Percentiles rank a stretch among this genome's conserved stretches.
These are phyloP conservation scores for Paracamarosporium sp. DNA, from an alignment of 2,329 filamentous ascomycete genomes.

Conservation along the genomic window DNA sequence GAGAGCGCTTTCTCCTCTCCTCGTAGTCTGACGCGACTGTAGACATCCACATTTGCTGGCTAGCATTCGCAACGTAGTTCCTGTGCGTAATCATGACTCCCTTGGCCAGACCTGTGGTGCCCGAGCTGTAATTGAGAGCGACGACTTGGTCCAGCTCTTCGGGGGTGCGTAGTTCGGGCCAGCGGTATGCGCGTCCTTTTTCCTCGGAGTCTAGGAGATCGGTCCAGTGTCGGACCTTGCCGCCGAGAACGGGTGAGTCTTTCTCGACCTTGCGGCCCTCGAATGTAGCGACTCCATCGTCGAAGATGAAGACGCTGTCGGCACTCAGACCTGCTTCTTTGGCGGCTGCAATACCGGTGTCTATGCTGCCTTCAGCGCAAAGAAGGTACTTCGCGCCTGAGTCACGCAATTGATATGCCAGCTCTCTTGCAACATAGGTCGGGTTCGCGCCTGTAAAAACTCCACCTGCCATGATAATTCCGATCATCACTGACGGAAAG, in stretches of 20 bases:
- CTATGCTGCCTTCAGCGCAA: constrained; percentile 65
- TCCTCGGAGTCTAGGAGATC: constrained; percentile 57
- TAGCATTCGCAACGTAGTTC: constrained; percentile 76
- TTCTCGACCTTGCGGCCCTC: constrained; percentile 47
- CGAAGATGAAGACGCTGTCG: constrained; percentile 70
- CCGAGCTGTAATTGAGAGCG: constrained; percentile 79
- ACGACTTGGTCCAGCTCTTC: constrained; percentile 62
- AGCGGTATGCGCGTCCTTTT: constrained; percentile 66
- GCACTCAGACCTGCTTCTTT: constrained; percentile 61
- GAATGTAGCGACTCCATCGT: constrained; percentile 58
- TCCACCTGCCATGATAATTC: constrained; percentile 77
- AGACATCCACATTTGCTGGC: constrained; percentile 62
- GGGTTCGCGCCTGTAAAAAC: constrained; percentile 81
- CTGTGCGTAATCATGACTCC: constrained; percentile 82
- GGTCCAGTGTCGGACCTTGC: constrained; percentile 66
- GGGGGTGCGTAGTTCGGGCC: constrained; percentile 63
- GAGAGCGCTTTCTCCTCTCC: constrained; percentile 50
- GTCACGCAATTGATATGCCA: constrained; percentile 78
- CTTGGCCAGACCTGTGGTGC: constrained; percentile 83
- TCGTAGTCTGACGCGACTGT: constrained; percentile 58
- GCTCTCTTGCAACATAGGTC: constrained; percentile 69
- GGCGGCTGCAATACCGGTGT: constrained; percentile 72
- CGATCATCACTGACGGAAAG: constrained; percentile 74
- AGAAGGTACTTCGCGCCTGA: constrained; percentile 73
- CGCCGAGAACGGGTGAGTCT: constrained; percentile 42